phyloP scores from a whole-genome alignment of 371 early-diverging fungal genomes.

The Mortierella sp. region DNA sequence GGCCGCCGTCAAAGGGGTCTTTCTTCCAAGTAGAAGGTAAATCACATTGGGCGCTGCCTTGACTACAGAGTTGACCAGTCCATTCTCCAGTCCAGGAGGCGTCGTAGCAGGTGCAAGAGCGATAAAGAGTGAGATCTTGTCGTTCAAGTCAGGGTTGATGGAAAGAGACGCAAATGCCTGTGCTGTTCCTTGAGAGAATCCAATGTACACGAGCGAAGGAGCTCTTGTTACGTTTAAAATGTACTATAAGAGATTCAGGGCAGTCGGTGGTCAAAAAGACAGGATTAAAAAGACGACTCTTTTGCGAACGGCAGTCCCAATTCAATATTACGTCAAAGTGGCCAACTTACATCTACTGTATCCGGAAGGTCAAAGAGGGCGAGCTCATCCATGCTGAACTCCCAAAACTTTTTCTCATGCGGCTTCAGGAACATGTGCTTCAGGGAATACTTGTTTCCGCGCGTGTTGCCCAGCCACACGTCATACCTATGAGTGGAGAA shows the following conservation, averaged over 20 bases:
- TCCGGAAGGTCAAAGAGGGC: slow-evolving; percentile 90
- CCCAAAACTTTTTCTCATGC: slow-evolving; percentile 85
- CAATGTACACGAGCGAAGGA: slow-evolving; percentile 87
- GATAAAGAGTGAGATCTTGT: slow-evolving; percentile 86
- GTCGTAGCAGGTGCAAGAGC: slow-evolving; percentile 94
- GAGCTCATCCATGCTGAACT: slow-evolving; percentile 93
- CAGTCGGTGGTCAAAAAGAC: not conserved
- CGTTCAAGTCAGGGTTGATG: slow-evolving; percentile 80
- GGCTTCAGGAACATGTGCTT: slow-evolving; percentile 81
- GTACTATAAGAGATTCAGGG: slow-evolving; percentile 58
- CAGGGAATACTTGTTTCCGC: slow-evolving; percentile 96
- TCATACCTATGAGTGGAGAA: slow-evolving; percentile 69
- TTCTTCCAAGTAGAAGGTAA: slow-evolving; percentile 93
- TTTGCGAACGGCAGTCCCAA: not conserved
- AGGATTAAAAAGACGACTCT: too few species aligned
- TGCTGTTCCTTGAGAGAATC: slow-evolving; percentile 96
- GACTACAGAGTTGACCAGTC: slow-evolving; percentile 82
- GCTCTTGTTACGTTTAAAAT: slow-evolving; percentile 85
- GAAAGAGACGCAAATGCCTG: slow-evolving; percentile 93
- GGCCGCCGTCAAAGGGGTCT: slow-evolving; percentile 79
- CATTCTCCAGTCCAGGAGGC: slow-evolving; percentile 85
- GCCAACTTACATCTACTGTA: slow-evolving; percentile 77
- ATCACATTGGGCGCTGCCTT: slow-evolving; percentile 90
- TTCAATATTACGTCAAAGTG: not conserved
- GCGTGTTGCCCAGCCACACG: slow-evolving; percentile 97